Base-by-base conservation (phyloP, 2,329 filamentous ascomycete species). In the Biscogniauxia sp. region DNA sequence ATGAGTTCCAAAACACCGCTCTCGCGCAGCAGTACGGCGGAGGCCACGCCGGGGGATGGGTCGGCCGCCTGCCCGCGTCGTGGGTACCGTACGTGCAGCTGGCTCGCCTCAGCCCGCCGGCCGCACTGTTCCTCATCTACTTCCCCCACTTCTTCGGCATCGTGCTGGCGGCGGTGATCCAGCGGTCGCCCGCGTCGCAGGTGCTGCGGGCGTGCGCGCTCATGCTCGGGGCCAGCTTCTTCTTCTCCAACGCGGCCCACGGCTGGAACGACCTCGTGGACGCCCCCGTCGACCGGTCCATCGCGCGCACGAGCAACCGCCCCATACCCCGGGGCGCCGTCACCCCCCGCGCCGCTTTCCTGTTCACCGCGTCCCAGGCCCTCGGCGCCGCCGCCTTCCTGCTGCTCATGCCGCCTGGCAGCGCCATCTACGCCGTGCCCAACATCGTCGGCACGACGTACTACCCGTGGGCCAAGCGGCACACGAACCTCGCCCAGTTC, bases 181-280 rank as follows among this genome's bases (percentile, higher is more conserved):
- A 65, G 37, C 54, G 60, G 17, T 68, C 63, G 1, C 56, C 68
- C 2, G 32, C 61, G 1, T 26, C 57, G 17, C 62, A 71, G 15
- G 65, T 70, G 25, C 51, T 70, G 2, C 59, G 53, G 17, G 59
- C 61, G 4, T 57, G 59, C 45, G 23, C 61, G 20, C 28, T 69
- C 54, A 62, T 71, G 63, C 57, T 70, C 15, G 62, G 57, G 51
- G 69, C 70, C 32, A 68, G 66, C 61, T 68, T 76, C 62, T 74
- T 75, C 66, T 70, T 68, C 63, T 70, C 68, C 41, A 74, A 73
- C 64, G 71, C 70, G n/a, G 68, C 68, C 2, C 71, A 73, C 63
- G 69, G 68, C 9, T 76, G 74, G 74, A 74, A 77, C 65, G 75
- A 76, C 66, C 62, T 74, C 7, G 55, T 75, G 54, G 74, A 77